Percentiles rank a stretch among this genome's conserved stretches.
Evolutionary conservation across 176 grass and related monocot genomes (phyloP).

Genomic region (Puya raimondii): DNA sequence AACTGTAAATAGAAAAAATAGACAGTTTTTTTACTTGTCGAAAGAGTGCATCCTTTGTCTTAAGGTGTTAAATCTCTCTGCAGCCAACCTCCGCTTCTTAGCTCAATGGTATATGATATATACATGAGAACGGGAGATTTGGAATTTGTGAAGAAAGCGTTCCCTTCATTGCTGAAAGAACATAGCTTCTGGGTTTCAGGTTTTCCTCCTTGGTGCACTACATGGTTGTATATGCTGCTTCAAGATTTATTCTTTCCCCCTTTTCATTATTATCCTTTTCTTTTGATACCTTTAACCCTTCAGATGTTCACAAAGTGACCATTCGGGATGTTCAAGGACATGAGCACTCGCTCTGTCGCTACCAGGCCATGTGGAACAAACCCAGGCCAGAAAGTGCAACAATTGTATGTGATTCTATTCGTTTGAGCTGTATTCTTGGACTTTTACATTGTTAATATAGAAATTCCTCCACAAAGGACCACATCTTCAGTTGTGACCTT

Average conservation of each 20-base stretch:
- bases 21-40: neutral
- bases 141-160: conserved; percentile 39
- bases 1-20: too few relatives aligned
- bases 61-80: conserved; percentile 18
- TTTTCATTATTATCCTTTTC: conserved; percentile 11
- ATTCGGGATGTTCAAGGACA: conserved; percentile 47
- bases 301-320: conserved; percentile 71
- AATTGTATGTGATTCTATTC: conserved; percentile 34
- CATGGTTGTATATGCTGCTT: neutral
- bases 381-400: conserved; percentile 87
- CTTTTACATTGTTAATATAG: neutral
- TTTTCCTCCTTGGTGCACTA: conserved; percentile 17
- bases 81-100: conserved; percentile 91
- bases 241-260: conserved; percentile 14
- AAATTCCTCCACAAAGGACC: neutral
- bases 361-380: conserved; percentile 84
- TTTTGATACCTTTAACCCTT: conserved; percentile 10
- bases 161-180: conserved; percentile 72
- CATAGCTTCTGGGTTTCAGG: conserved; percentile 97
- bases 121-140: conserved; percentile 54
- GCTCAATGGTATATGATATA: conserved; percentile 76
- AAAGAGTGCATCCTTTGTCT: neutral
- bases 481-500: neutral
- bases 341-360: conserved; percentile 52
- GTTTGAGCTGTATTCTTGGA: neutral